phyloP scores from a whole-genome alignment of 345 rosid species.

The Balakata baccata region DNA sequence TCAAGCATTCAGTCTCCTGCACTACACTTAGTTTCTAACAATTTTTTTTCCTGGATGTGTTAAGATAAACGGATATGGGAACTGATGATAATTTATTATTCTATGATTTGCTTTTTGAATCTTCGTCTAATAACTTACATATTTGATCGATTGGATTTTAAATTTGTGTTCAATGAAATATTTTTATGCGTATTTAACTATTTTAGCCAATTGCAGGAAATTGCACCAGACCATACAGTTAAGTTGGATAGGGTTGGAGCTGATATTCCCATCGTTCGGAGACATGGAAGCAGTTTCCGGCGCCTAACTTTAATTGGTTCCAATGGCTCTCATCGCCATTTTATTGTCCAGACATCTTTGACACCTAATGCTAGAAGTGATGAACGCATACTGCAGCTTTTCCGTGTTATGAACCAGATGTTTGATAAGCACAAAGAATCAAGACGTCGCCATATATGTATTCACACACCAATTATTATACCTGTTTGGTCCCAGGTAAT shows the following conservation, averaged over 20 bases:
- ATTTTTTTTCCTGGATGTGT: not conserved
- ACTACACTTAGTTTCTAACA: not conserved
- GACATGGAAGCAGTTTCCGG: constrained; percentile 99
- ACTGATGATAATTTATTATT: not conserved
- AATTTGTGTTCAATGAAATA: not conserved
- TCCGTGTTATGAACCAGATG: constrained; percentile 99
- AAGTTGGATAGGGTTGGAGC: constrained; percentile 93
- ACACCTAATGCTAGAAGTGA: constrained; percentile 99
- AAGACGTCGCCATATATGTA: constrained; percentile 77
- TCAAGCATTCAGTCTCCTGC: not conserved
- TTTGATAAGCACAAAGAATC: constrained; percentile 98
- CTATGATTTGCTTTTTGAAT: not conserved
- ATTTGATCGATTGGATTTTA: not conserved
- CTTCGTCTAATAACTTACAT: not conserved
- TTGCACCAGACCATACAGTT: constrained; percentile 87
- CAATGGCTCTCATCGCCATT: constrained; percentile 93
- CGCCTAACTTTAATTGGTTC: constrained; percentile 94
- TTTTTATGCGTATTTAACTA: not conserved
- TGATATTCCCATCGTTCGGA: constrained; percentile 90
- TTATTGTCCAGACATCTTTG: constrained; percentile 97
- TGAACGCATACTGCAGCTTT: constrained; percentile 93
- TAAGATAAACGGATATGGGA: not conserved
- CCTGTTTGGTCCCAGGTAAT: constrained; percentile 99
- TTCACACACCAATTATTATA: constrained; percentile 95
- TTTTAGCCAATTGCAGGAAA: constrained; percentile 53